A percentile compares a stretch with the other conserved stretches of the same genome.
Conservation (phyloP, 2,329 filamentous ascomycete genomes). For the Xylaria digitata region DNA sequence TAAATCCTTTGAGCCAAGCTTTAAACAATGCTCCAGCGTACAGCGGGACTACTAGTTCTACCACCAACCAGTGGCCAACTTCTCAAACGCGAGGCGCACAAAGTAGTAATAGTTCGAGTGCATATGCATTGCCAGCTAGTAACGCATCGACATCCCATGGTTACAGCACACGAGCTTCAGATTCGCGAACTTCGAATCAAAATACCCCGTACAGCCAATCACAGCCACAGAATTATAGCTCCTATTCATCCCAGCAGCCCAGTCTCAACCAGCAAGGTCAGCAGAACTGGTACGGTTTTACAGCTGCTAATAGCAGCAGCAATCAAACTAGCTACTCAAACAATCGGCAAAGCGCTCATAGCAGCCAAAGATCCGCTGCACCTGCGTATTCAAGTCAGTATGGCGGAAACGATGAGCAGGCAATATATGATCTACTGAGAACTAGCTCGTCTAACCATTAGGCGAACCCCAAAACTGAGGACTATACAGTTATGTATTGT, state of each 20-base stretch:
- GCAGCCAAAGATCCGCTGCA: conserved; percentile 41
- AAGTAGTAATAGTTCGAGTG: conserved; percentile 35
- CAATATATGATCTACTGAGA: conserved; percentile 47
- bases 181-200: conserved; percentile 43
- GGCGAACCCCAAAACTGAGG: not conserved
- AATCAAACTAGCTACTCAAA: conserved; percentile 41
- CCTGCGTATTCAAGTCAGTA: conserved; percentile 42
- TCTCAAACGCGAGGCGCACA: conserved; percentile 42
- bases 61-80: conserved; percentile 45
- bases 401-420: conserved; percentile 44
- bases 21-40: conserved; percentile 42
- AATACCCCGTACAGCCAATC: conserved; percentile 47
- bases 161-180: conserved; percentile 45
- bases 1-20: conserved; percentile 47
- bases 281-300: conserved; percentile 53
- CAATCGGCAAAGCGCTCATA: conserved; percentile 43
- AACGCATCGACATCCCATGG: conserved; percentile 39
- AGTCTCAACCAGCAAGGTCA: conserved; percentile 44
- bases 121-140: conserved; percentile 41
- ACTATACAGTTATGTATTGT: not conserved
- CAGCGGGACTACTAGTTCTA: conserved; percentile 32
- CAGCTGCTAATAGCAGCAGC: conserved; percentile 41
- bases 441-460: conserved; percentile 41
- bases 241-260: conserved; percentile 47
- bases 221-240: conserved; percentile 46